A percentile compares a stretch with the other conserved stretches of the same genome.
Conservation (phyloP, 2,329 filamentous ascomycete genomes). For the Venturia carpophila region DNA sequence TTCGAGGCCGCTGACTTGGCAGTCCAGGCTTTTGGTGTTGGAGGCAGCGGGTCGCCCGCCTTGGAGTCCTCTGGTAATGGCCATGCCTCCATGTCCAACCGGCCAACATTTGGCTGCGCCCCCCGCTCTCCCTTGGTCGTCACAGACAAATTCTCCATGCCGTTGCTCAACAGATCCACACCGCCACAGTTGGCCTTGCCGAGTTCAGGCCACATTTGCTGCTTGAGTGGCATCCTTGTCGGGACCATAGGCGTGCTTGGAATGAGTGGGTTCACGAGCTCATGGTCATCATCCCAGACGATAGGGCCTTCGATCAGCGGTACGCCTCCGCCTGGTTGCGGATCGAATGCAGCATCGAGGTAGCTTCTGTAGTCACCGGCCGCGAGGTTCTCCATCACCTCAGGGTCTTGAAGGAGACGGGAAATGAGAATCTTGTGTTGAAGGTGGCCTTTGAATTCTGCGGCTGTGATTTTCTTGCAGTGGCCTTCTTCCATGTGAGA, state of each 20-base stretch:
- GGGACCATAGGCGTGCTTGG: background rate
- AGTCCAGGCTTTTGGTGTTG: slow-evolving; percentile 4
- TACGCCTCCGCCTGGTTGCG: slow-evolving; percentile 7
- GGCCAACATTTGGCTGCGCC: no score
- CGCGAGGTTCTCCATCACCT: slow-evolving; percentile 1
- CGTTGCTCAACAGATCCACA: background rate
- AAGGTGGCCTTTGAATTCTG: slow-evolving; percentile 42
- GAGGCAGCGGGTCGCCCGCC: slow-evolving; percentile 12
- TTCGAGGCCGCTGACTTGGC: slow-evolving; percentile 21
- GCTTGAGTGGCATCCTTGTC: slow-evolving; percentile 12
- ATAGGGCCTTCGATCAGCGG: slow-evolving; percentile 4
- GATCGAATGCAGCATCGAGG: slow-evolving; percentile 8
- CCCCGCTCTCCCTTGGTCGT: background rate
- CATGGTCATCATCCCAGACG: slow-evolving; percentile 1
- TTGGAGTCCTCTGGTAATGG: slow-evolving; percentile 13
- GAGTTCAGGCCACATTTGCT: slow-evolving; percentile 12
- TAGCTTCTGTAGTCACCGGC: slow-evolving; percentile 3
- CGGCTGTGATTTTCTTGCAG: slow-evolving; percentile 38
- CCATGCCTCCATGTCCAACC: background rate
- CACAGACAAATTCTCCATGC: background rate
- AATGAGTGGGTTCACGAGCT: slow-evolving; percentile 1
- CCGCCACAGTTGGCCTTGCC: background rate
- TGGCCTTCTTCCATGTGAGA: slow-evolving; percentile 47
- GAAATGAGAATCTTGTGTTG: slow-evolving; percentile 44
- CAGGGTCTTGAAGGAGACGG: slow-evolving; percentile 26